Conservation (phyloP, 148 eudicot species). For the Pharnaceum exiguum region DNA sequence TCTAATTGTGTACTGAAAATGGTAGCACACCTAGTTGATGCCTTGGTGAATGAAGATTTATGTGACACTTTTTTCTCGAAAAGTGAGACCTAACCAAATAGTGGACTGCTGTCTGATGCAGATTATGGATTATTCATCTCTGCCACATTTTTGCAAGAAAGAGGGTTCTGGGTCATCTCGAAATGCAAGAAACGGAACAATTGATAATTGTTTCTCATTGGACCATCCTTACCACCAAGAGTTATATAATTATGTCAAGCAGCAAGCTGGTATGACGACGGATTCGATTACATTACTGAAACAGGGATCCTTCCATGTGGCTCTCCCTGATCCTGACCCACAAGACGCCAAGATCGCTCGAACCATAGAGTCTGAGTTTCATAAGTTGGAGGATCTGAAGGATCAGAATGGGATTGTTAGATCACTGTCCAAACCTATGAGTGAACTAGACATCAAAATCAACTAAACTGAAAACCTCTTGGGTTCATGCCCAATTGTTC, state of each 20-base stretch:
- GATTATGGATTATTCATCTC: constrained; percentile 92
- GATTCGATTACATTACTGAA: constrained; percentile 35
- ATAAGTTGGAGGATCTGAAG: constrained; percentile 45
- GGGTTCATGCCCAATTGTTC: neutral
- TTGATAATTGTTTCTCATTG: constrained; percentile 59
- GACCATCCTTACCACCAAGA: constrained; percentile 73
- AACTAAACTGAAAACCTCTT: constrained; percentile 18
- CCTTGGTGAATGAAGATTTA: too few species aligned
- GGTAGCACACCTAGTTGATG: too few species aligned
- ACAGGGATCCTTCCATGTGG: constrained; percentile 80
- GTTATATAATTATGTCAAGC: constrained; percentile 50
- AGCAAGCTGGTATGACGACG: constrained; percentile 41
- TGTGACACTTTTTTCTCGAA: too few species aligned
- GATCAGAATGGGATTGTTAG: constrained; percentile 35
- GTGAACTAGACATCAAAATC: constrained; percentile 47
- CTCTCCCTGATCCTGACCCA: constrained; percentile 69
- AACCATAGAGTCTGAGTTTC: constrained; percentile 72
- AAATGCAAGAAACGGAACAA: constrained; percentile 55
- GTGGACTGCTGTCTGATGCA: constrained; percentile 28
- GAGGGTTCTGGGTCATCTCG: constrained; percentile 90
- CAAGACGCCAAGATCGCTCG: constrained; percentile 68
- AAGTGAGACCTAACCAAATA: neutral
- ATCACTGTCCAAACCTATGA: constrained; percentile 33
- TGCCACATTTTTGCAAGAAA: constrained; percentile 91
- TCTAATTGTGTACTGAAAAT: too few species aligned